A percentile compares a stretch with the other conserved stretches of the same genome.
Evolutionary conservation across 495 filamentous ascomycete genomes (phyloP).

Genomic region (Physcia stellaris): DNA sequence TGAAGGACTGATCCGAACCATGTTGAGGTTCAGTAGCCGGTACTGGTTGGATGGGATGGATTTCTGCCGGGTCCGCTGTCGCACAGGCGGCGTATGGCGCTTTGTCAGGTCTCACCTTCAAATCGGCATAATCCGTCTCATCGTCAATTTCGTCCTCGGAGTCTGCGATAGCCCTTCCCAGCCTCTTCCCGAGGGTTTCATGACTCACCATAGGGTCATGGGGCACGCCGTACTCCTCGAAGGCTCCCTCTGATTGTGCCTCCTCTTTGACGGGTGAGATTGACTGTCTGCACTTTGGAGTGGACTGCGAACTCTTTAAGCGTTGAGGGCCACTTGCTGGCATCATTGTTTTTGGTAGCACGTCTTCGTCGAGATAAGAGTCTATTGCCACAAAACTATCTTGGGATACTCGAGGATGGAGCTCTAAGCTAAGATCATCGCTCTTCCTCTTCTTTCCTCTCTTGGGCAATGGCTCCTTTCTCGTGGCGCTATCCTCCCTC

Average conservation of each 20-base stretch:
- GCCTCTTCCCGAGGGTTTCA: neutral
- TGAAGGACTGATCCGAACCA: too few relatives aligned
- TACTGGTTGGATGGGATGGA: neutral
- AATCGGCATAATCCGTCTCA: constrained; percentile 15
- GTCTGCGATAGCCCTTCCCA: constrained; percentile 16
- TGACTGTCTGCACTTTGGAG: neutral
- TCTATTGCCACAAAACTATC: constrained; percentile 22
- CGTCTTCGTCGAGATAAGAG: constrained; percentile 13
- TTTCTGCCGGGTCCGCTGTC: constrained; percentile 20
- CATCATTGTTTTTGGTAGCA: constrained; percentile 13
- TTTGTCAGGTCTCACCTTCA: constrained; percentile 13
- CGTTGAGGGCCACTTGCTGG: constrained; percentile 9
- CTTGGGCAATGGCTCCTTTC: constrained; percentile 30
- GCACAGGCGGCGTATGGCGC: constrained; percentile 15
- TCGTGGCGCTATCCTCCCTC: constrained; percentile 41
- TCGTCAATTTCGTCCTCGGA: too few relatives aligned
- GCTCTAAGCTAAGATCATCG: constrained; percentile 44
- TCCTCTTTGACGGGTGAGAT: neutral
- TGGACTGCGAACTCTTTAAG: neutral
- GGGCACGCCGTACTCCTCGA: too few relatives aligned
- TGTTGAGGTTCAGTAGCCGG: too few relatives aligned
- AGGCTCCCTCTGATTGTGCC: too few relatives aligned
- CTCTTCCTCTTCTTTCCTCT: constrained; percentile 63
- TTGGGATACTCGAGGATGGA: constrained; percentile 11
- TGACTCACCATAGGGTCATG: neutral